Evolutionary conservation across 1,139 yeast genomes (phyloP).

Genomic region (Kluyveromyces sp.): DNA sequence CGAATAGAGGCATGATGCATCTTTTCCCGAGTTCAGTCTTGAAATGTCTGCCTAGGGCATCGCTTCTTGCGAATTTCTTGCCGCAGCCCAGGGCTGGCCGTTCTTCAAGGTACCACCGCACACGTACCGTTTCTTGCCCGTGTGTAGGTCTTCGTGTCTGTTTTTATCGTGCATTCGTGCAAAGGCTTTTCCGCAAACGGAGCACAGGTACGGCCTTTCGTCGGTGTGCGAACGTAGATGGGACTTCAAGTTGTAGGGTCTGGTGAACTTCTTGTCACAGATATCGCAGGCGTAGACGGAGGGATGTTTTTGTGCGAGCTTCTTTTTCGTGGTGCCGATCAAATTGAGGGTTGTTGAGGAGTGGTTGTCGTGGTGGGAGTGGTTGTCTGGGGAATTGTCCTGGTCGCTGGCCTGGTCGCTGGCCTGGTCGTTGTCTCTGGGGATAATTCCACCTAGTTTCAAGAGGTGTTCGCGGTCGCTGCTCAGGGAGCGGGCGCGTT

Average conservation of each 20-base stretch:
- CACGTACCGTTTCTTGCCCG: slow-evolving; percentile 82
- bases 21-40: slow-evolving; percentile 87
- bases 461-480: slow-evolving; percentile 50
- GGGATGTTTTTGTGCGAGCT: slow-evolving; percentile 63
- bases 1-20: slow-evolving; percentile 68
- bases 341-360: slow-evolving; percentile 15
- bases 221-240: slow-evolving; percentile 91
- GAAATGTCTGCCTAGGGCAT: slow-evolving; percentile 89
- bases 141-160: slow-evolving; percentile 87
- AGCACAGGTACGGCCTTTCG: slow-evolving; percentile 84
- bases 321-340: slow-evolving; percentile 33
- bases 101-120: slow-evolving; percentile 67
- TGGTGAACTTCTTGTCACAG: slow-evolving; percentile 80
- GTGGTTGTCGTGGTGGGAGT: slow-evolving; percentile 13
- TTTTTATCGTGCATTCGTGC: slow-evolving; percentile 94
- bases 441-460: slow-evolving; percentile 41
- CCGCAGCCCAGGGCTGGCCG: slow-evolving; percentile 76
- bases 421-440: no score
- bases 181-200: slow-evolving; percentile 86
- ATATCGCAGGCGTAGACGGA: slow-evolving; percentile 73
- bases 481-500: slow-evolving; percentile 31
- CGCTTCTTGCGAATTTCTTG: slow-evolving; percentile 88
- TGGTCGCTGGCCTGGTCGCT: no score
- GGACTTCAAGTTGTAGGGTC: slow-evolving; percentile 88
- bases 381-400: no score